A percentile compares a stretch with the other conserved stretches of the same genome.
phyloP scores from a whole-genome alignment of 306 rosid genomes.

The Cucurbita argyrosperma region DNA sequence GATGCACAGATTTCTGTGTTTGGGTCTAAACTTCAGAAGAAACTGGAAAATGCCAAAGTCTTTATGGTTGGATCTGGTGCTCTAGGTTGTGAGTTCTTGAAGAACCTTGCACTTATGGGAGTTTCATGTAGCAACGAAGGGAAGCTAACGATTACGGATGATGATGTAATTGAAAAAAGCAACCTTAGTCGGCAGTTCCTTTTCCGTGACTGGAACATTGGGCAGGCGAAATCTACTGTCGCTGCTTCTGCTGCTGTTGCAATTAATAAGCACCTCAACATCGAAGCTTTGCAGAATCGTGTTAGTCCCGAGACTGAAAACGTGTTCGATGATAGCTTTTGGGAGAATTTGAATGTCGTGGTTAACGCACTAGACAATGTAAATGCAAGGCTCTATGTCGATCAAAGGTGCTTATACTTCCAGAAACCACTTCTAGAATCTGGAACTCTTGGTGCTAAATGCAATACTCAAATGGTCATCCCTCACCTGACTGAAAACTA shows the following conservation, averaged over 20 bases:
- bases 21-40: slow-evolving; percentile 80
- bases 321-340: slow-evolving; percentile 57
- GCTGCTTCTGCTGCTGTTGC: slow-evolving; percentile 76
- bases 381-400: slow-evolving; percentile 86
- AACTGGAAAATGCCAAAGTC: slow-evolving; percentile 63
- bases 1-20: slow-evolving; percentile 98
- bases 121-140: slow-evolving; percentile 76
- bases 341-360: slow-evolving; percentile 66
- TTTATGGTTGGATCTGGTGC: slow-evolving; percentile 98
- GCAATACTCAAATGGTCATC: slow-evolving; percentile 98
- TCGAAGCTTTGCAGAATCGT: slow-evolving; percentile 70
- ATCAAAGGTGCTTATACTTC: slow-evolving; percentile 91
- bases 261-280: slow-evolving; percentile 42
- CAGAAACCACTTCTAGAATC: slow-evolving; percentile 98
- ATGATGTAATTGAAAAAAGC: slow-evolving; percentile 97
- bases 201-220: slow-evolving; percentile 98
- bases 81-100: slow-evolving; percentile 81
- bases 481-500: slow-evolving; percentile 94
- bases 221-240: slow-evolving; percentile 89
- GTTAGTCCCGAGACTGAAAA: slow-evolving; percentile 75
- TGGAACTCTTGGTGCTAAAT: slow-evolving; percentile 93
- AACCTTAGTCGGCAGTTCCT: slow-evolving; percentile 95
- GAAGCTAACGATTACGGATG: slow-evolving; percentile 78
- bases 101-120: slow-evolving; percentile 91
- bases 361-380: slow-evolving; percentile 92